Evolutionary conservation across 495 filamentous ascomycete genomes (phyloP).

Genomic region (Clohesyomyces aquaticus): DNA sequence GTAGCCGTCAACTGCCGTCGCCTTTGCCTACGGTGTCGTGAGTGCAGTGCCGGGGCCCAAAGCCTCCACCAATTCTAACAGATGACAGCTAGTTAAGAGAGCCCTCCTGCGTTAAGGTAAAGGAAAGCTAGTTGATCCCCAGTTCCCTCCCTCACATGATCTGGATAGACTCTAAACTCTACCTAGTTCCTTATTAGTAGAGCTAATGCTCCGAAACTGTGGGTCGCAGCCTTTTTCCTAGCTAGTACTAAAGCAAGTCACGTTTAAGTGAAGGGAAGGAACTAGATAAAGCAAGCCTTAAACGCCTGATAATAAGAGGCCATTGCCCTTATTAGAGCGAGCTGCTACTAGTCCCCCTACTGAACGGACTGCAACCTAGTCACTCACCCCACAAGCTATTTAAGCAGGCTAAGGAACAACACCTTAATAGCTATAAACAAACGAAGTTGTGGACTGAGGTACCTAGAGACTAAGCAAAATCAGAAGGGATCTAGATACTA

Average conservation of each 20-base stretch:
- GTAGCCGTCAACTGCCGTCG: too few species aligned
- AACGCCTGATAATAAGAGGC: not conserved
- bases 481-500: not conserved
- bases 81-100: too few species aligned
- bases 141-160: too few species aligned
- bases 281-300: conserved; percentile 5
- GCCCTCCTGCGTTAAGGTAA: too few species aligned
- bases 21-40: too few species aligned
- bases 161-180: too few species aligned
- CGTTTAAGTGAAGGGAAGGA: not conserved
- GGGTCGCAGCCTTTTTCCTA: conserved; percentile 1
- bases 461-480: not conserved
- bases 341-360: not conserved
- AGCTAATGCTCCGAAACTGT: too few species aligned
- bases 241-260: conserved; percentile 1
- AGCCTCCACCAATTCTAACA: too few species aligned
- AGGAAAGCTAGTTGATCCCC: too few species aligned
- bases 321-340: not conserved
- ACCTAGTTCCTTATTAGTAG: too few species aligned
- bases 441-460: not conserved
- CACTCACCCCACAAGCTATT: not conserved
- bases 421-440: conserved; percentile 6
- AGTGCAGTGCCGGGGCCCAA: too few species aligned
- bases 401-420: conserved; percentile 4
- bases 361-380: not conserved